Conservation (phyloP, 768 basidiomycete species). For the Dendrothele bispora region DNA sequence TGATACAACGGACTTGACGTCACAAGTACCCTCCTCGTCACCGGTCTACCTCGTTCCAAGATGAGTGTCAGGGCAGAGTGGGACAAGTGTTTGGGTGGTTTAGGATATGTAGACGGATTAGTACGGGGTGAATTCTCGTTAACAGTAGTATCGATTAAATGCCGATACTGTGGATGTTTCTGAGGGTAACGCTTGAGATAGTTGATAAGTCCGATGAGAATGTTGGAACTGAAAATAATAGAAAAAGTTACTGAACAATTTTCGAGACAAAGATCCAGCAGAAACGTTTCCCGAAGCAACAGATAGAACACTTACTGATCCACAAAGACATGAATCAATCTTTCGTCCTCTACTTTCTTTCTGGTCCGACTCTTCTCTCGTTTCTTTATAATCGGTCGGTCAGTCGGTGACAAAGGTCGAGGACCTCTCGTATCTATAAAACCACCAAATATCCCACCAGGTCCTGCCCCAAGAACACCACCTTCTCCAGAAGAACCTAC, state of each 20-base stretch:
- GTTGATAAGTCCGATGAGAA: conserved; percentile 79
- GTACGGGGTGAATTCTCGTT: conserved; percentile 17
- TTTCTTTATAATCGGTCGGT: too few species aligned
- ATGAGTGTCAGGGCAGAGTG: conserved; percentile 78
- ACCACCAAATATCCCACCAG: conserved; percentile 12
- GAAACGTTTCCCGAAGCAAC: not conserved
- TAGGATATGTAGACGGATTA: conserved; percentile 31
- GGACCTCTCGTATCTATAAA: conserved; percentile 24
- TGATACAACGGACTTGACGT: conserved; percentile 86
- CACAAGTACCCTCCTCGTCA: conserved; percentile 74
- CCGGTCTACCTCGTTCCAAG: conserved; percentile 77
- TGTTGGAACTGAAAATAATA: conserved; percentile 67
- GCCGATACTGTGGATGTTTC: conserved; percentile 15
- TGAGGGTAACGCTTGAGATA: conserved; percentile 60
- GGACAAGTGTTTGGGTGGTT: conserved; percentile 54
- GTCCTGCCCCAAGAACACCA: conserved; percentile 8
- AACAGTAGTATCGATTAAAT: conserved; percentile 13
- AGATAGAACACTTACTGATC: conserved; percentile 38
- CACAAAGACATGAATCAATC: conserved; percentile 38
- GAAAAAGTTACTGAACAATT: too few species aligned
- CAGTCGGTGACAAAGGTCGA: too few species aligned
- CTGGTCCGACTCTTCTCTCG: too few species aligned
- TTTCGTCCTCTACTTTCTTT: conserved; percentile 16
- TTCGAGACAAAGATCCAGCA: too few species aligned
- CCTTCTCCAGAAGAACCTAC: not conserved